Base-by-base conservation (phyloP, 495 filamentous ascomycete genomes). In the Lentithecium fluviatile region DNA sequence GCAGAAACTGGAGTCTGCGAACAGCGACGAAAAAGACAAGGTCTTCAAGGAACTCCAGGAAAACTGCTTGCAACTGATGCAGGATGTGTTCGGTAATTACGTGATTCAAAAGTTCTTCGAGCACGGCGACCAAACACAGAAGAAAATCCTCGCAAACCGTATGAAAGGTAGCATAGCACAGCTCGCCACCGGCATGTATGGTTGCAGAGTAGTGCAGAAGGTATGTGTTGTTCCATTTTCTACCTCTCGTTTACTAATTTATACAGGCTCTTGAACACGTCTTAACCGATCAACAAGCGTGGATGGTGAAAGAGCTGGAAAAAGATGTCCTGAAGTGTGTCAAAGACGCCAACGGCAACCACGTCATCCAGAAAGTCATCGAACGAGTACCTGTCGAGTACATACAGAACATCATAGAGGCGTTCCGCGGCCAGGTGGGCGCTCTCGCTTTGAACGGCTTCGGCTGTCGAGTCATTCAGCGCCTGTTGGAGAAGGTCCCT, bases 51-150 rank as follows among this genome's bases (percentile, higher is more conserved):
- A 97, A 70, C 88, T 98, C 37, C 79, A 85, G 64, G 82, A 85
- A 0, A 93, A 97, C 67, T 82, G 85, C 8, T 66, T 96, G 37
- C 91, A 92, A 70, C 76, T 97, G 42, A 97, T 96, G 91, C 93
- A 87, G 11, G 95, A 97, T 70, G 87, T 97, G 13, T 97, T 96
- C 70, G 94, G 94, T 17, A 98, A 98, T 73, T 98, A 97, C 69
- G 94, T 98, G 36, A 94, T 97, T 21, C 94, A 98, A 68, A 97
- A 97, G 71, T 85, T 97, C 62, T 97, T 97, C 65, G 93, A 97
- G 74, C 91, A 97, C 69, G 95, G 95, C 29, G 95, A 91, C 62
- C 93, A 96, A 71, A 79, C 84, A 6, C 95, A 97, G 72, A 98
- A 98, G 75, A 91, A 88, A 72, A 79, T 87, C 2, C 71, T 98